phyloP scores from a whole-genome alignment of 805 yeast genomes.

The Candida ovalis region DNA sequence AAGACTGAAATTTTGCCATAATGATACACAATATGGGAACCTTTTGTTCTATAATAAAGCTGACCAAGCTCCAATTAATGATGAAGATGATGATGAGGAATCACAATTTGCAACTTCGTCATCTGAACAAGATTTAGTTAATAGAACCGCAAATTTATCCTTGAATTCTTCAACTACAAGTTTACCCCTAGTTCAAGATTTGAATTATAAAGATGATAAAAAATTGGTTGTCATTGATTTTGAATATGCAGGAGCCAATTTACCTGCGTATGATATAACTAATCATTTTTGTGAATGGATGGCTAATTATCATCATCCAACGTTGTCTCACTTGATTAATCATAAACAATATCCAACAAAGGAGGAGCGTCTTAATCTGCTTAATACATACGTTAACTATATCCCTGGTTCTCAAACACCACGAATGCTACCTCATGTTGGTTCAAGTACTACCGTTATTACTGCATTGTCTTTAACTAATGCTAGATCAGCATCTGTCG shows the following conservation, averaged over 20 bases:
- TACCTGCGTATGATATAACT: slow-evolving; percentile 85
- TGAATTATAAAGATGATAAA: slow-evolving; percentile 41
- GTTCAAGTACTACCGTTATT: slow-evolving; percentile 7
- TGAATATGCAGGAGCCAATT: slow-evolving; percentile 90
- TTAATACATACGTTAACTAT: slow-evolving; percentile 75
- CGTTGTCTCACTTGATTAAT: slow-evolving; percentile 49
- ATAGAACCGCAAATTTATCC: slow-evolving; percentile 17
- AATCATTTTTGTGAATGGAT: slow-evolving; percentile 98
- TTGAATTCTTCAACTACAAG: slow-evolving; percentile 14
- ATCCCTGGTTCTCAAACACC: slow-evolving; percentile 34
- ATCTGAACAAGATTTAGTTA: slow-evolving; percentile 14
- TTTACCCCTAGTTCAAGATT: slow-evolving; percentile 29
- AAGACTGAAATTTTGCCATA: slow-evolving; percentile 80
- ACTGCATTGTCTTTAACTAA: slow-evolving; percentile 7
- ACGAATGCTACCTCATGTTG: slow-evolving; percentile 11
- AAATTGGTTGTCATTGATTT: slow-evolving; percentile 92
- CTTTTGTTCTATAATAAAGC: slow-evolving; percentile 50
- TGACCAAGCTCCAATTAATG: slow-evolving; percentile 24
- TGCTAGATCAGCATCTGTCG: slow-evolving; percentile 28
- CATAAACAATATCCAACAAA: slow-evolving; percentile 59
- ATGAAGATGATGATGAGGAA: slow-evolving; percentile 9
- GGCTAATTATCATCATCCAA: slow-evolving; percentile 78
- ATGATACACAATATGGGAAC: slow-evolving; percentile 96
- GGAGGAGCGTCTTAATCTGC: slow-evolving; percentile 64
- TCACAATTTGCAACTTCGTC: background rate